Evolutionary conservation across 345 rosid species (phyloP).

Genomic region (Euphorbia tirucalli): DNA sequence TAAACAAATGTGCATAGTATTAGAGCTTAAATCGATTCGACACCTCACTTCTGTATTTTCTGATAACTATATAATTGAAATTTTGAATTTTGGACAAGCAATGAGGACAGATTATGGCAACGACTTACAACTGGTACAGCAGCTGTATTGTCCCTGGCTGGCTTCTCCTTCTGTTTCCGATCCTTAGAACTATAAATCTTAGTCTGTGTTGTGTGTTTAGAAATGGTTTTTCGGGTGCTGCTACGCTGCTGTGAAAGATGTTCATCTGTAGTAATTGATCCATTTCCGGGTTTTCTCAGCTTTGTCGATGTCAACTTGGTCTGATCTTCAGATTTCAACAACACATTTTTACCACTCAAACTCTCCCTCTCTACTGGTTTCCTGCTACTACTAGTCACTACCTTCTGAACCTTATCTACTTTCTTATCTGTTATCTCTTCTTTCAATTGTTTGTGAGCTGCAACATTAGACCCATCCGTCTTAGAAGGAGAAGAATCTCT

Average conservation of each 20-base stretch:
- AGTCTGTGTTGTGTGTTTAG: conserved; percentile 22
- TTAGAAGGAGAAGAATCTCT: conserved; percentile 28
- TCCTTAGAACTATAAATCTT: conserved; percentile 17
- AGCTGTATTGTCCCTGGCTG: conserved; percentile 11
- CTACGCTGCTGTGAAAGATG: conserved; percentile 16
- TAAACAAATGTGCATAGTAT: conserved; percentile 4
- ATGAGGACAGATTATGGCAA: background rate
- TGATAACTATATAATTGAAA: too few relatives aligned
- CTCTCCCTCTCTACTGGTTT: conserved; percentile 33
- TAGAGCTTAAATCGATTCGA: background rate
- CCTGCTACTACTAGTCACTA: conserved; percentile 19
- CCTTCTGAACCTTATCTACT: conserved; percentile 34
- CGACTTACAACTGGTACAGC: conserved; percentile 31
- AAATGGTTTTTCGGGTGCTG: conserved; percentile 23
- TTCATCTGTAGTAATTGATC: conserved; percentile 27
- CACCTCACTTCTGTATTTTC: background rate
- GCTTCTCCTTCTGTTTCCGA: conserved; percentile 34
- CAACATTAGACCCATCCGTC: conserved; percentile 24
- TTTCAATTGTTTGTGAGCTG: conserved; percentile 26
- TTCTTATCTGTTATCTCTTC: conserved; percentile 32
- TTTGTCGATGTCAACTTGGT: conserved; percentile 29
- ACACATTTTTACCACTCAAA: conserved; percentile 37
- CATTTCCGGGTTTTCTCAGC: conserved; percentile 37
- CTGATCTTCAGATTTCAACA: conserved; percentile 37
- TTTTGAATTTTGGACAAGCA: too few relatives aligned